These are phyloP conservation scores for Yamadazyma taylorii DNA, from an alignment of 1,139 yeast genomes.

Conservation along the genomic window DNA sequence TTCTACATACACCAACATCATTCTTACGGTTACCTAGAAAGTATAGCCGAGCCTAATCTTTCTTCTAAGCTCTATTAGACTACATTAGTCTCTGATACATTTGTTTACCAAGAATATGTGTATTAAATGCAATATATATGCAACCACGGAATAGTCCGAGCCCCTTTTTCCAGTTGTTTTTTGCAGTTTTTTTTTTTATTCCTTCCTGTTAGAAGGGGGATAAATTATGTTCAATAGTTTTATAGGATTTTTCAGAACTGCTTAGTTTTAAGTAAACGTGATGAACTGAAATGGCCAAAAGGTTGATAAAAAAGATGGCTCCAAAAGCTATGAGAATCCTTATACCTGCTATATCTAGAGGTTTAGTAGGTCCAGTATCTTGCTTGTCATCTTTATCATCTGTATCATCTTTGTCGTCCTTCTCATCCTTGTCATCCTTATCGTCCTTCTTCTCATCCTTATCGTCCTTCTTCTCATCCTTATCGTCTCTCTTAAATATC, in stretches of 20 bases:
- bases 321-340: conserved; percentile 30
- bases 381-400: conserved; percentile 5
- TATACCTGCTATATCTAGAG: conserved; percentile 20
- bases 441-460: conserved; percentile 2
- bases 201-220: conserved; percentile 25
- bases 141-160: no score
- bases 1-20: no score
- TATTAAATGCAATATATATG: no score
- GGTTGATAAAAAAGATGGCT: conserved; percentile 32
- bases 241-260: conserved; percentile 31
- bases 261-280: conserved; percentile 33
- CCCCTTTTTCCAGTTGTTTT: no score
- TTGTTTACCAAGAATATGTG: no score
- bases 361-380: conserved; percentile 6
- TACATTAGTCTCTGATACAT: no score
- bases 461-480: conserved; percentile 1
- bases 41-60: no score
- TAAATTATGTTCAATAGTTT: conserved; percentile 36
- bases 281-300: conserved; percentile 37
- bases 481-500: not conserved
- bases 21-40: no score
- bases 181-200: no score
- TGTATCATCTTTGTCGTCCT: not conserved
- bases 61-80: no score
- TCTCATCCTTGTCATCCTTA: conserved; percentile 4